Evolutionary conservation across 23 red algal genomes (phyloP), one percentile per base, ranked within the genome.

Genomic region (Pyropia haitanensis): DNA sequence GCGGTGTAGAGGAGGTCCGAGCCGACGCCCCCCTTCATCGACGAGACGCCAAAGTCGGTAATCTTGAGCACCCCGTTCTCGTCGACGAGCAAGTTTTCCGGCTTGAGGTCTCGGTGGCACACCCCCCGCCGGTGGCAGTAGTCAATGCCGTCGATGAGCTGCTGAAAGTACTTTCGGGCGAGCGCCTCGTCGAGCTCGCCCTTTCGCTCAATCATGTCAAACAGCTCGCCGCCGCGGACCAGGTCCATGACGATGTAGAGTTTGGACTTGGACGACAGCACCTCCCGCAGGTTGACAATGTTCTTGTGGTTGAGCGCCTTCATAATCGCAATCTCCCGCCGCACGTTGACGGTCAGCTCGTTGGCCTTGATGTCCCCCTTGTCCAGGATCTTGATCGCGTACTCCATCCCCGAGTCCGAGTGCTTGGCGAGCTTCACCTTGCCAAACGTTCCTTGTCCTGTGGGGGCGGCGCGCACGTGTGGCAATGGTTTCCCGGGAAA

Each of bases 241-340:
- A 88, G 78, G 61, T 95, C 90, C 81, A 88, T 95, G 54, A 95
- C 80, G 18, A 95, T 88, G 62, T 88, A 95, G 14, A 95, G 72
- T 57, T 95, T 88, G 27, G 75, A 56, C 22, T 82, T 87, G 30
- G 80, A 82, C 23, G 65, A 67, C 10, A 95, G 76, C 18, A 95
- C 90, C 50, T 95, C 81, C 34, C 78, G 83, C 19, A 95, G 65
- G 49, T 84, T 83, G 44, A 95, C 90, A 78, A 95, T 87, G 67
- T 95, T 87, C 58, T 75, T 72, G 59, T 95, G 90, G 57, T 95
- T 78, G 9, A 95, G 78, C 20, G 79, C 72, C 27, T 87, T 86
- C 80, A 95, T 82, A 50, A 95, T 95, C 16, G 67, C 77, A 56
- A 95, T 95, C 77, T 95, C 90, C 34, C 90, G 68, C 75, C 76